Evolutionary conservation across 805 yeast species (phyloP).

Genomic region (Metschnikowia bowlesiae): DNA sequence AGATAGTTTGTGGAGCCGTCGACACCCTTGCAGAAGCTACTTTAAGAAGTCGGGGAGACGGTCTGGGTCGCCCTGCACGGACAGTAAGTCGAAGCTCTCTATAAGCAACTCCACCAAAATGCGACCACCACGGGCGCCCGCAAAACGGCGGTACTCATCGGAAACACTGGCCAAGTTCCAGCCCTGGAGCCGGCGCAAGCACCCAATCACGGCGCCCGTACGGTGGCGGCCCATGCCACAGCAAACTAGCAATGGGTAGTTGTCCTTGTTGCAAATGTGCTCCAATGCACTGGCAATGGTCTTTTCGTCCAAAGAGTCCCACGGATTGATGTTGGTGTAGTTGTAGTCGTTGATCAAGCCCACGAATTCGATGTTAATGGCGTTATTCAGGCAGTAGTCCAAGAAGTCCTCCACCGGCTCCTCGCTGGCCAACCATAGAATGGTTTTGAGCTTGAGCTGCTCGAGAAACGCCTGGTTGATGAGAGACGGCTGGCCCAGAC

Average conservation of each 20-base stretch:
- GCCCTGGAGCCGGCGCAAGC: constrained; percentile 87
- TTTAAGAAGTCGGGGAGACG: constrained; percentile 31
- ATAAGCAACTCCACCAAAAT: constrained; percentile 86
- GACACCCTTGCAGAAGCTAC: not conserved
- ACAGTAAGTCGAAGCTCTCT: constrained; percentile 48
- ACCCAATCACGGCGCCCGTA: constrained; percentile 95
- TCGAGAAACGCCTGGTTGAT: constrained; percentile 82
- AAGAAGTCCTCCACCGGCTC: constrained; percentile 89
- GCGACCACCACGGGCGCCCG: constrained; percentile 90
- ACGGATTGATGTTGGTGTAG: constrained; percentile 66
- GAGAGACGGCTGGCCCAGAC: constrained; percentile 95
- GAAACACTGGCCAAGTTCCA: constrained; percentile 92
- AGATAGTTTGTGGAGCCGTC: not conserved
- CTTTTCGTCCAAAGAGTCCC: constrained; percentile 90
- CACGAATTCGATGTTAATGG: constrained; percentile 75
- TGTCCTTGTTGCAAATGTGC: constrained; percentile 63
- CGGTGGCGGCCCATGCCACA: constrained; percentile 99
- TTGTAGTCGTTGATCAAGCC: constrained; percentile 67
- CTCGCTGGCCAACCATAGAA: constrained; percentile 92
- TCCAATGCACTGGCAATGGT: constrained; percentile 77
- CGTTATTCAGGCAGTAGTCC: constrained; percentile 70
- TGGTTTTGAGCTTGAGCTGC: constrained; percentile 68
- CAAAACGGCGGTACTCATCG: constrained; percentile 90
- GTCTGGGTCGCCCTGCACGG: constrained; percentile 31
- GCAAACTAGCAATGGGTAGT: constrained; percentile 84